Evolutionary conservation across 208 protist species (phyloP).

Genomic region (Leishmania gerbilli): DNA sequence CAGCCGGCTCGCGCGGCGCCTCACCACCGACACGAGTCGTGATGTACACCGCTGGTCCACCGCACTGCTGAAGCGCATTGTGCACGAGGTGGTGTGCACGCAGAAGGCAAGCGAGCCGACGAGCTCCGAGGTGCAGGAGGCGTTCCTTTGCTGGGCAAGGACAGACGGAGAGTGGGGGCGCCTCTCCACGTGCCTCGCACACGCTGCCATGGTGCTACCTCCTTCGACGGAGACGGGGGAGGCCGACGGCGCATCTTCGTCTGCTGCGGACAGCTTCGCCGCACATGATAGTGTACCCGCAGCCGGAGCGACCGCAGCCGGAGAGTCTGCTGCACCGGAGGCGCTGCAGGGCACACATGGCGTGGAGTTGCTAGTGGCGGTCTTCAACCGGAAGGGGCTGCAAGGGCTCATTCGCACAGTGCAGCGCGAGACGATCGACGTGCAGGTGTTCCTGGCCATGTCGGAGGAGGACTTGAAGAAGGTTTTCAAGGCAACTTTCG

Average conservation of each 20-base stretch:
- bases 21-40: constrained; percentile 60
- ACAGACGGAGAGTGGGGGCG: constrained; percentile 17
- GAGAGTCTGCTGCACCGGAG: not conserved
- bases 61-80: constrained; percentile 40
- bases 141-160: constrained; percentile 40
- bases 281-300: not conserved
- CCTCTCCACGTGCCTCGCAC: constrained; percentile 46
- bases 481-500: constrained; percentile 87
- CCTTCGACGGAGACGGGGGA: constrained; percentile 17
- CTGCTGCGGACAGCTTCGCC: not conserved
- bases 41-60: constrained; percentile 54
- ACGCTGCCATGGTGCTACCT: constrained; percentile 51
- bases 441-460: constrained; percentile 83
- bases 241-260: not conserved
- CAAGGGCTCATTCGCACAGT: constrained; percentile 43
- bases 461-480: constrained; percentile 58
- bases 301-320: no score
- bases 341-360: constrained; percentile 40
- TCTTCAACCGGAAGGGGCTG: constrained; percentile 73
- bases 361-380: constrained; percentile 47
- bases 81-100: constrained; percentile 54
- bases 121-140: constrained; percentile 14
- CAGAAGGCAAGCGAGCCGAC: constrained; percentile 34
- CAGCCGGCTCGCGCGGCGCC: constrained; percentile 57
- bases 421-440: constrained; percentile 77